A percentile compares a stretch with the other conserved stretches of the same genome.
Conservation (phyloP, 2,329 filamentous ascomycete genomes). For the Aureobasidium zeae region DNA sequence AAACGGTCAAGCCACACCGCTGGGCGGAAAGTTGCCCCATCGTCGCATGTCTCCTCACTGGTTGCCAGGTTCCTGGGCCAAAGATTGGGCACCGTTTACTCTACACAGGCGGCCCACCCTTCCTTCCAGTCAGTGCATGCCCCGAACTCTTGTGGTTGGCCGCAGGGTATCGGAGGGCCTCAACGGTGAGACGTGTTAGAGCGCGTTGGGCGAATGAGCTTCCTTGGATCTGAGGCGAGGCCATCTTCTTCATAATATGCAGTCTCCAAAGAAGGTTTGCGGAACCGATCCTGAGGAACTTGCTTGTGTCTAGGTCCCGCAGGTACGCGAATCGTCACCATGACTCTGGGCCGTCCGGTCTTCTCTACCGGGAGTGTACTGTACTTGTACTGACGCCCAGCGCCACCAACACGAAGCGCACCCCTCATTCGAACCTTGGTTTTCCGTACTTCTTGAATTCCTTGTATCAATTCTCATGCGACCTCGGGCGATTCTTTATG, state of each 20-base stretch:
- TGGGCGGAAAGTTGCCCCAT: slow-evolving; percentile 10
- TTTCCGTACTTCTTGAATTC: too few relatives aligned
- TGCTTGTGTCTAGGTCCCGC: slow-evolving; percentile 9
- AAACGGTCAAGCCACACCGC: slow-evolving; percentile 15
- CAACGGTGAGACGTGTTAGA: slow-evolving; percentile 5
- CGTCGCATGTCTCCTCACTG: not conserved
- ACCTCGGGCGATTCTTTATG: not conserved
- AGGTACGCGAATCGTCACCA: slow-evolving; percentile 14
- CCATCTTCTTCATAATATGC: slow-evolving; percentile 3
- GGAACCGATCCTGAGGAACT: not conserved
- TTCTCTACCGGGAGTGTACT: slow-evolving; percentile 9
- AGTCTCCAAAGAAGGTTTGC: not conserved
- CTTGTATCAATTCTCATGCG: slow-evolving; percentile 10
- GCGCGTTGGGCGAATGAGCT: slow-evolving; percentile 5
- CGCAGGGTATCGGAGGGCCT: slow-evolving; percentile 9
- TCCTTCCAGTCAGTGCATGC: slow-evolving; percentile 5
- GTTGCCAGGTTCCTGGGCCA: slow-evolving; percentile 13
- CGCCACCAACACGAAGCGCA: slow-evolving; percentile 1
- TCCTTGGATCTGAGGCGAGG: not conserved
- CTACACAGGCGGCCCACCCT: not conserved
- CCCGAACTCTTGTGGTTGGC: not conserved
- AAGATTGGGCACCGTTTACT: slow-evolving; percentile 13
- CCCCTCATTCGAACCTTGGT: slow-evolving; percentile 13
- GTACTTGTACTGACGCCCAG: slow-evolving; percentile 6
- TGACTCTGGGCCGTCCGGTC: slow-evolving; percentile 9